These are phyloP conservation scores for Cucurbita argyrosperma DNA, from an alignment of 306 rosid species.

Conservation along the genomic window DNA sequence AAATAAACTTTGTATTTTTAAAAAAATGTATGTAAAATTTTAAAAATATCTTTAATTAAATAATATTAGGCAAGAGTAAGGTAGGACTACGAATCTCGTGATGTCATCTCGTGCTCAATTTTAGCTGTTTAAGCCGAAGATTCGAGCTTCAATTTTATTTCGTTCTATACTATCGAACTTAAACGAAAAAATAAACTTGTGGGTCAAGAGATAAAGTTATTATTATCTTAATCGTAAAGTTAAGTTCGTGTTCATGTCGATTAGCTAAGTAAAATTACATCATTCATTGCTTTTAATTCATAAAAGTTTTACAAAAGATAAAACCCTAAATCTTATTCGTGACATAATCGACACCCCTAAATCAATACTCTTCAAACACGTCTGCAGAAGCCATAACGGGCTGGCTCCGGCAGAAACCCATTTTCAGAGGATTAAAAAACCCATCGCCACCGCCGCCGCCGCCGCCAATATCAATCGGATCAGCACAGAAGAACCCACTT, in stretches of 20 bases:
- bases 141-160: too few relatives aligned
- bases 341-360: background rate
- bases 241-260: background rate
- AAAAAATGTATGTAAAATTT: too few relatives aligned
- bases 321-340: background rate
- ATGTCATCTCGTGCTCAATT: too few relatives aligned
- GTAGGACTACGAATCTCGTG: too few relatives aligned
- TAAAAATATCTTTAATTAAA: too few relatives aligned
- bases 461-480: background rate
- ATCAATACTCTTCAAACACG: constrained; percentile 26
- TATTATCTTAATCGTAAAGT: too few relatives aligned
- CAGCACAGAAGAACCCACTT: background rate
- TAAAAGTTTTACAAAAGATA: background rate
- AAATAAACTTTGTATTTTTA: too few relatives aligned
- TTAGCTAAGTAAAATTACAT: background rate
- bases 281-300: background rate
- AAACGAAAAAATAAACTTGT: too few relatives aligned
- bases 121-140: too few relatives aligned
- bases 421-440: background rate
- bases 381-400: constrained; percentile 57
- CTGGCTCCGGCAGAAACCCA: constrained; percentile 25
- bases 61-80: too few relatives aligned
- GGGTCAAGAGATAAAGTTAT: too few relatives aligned
- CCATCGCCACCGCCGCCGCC: background rate
- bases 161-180: too few relatives aligned